These are phyloP conservation scores for Pythium myriotylum DNA, from an alignment of 352 stramenopile genomes.

Conservation along the genomic window DNA sequence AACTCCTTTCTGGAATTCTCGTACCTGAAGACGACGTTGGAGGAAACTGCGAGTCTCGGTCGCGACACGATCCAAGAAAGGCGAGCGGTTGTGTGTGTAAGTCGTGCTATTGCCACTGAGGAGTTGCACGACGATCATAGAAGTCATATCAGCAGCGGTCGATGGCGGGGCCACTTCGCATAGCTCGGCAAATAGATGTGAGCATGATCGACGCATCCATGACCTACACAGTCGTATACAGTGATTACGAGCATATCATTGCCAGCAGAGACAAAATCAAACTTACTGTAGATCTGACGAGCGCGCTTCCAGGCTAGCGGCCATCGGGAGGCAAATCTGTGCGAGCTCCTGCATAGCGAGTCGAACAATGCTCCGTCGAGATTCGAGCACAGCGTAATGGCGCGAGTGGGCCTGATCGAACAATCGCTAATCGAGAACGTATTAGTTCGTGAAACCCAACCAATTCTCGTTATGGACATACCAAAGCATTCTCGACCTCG, in stretches of 20 bases:
- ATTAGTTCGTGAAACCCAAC: no score
- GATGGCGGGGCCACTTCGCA: background rate
- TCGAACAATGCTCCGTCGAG: conserved; percentile 10
- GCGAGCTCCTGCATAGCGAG: conserved; percentile 15
- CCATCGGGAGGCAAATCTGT: conserved; percentile 3
- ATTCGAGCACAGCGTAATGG: background rate
- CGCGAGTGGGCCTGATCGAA: conserved; percentile 3
- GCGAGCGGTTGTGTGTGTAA: background rate
- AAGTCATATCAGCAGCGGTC: background rate
- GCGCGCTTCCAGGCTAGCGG: conserved; percentile 4
- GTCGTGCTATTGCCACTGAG: conserved; percentile 5
- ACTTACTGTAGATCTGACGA: conserved; percentile 7
- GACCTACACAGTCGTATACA: conserved; percentile 12
- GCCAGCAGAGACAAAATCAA: background rate
- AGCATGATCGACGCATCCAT: conserved; percentile 17
- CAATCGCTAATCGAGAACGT: background rate
- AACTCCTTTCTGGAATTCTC: no score
- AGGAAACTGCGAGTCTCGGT: conserved; percentile 1
- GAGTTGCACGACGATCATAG: conserved; percentile 1
- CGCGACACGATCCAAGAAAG: conserved; percentile 5
- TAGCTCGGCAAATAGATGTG: conserved; percentile 15
- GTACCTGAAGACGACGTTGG: conserved; percentile 11
- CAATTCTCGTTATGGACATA: no score
- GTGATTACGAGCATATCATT: background rate
- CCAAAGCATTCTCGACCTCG: conserved; percentile 19